Evolutionary conservation across 176 grass and related monocot species (phyloP).

Genomic region (Oryza punctata): DNA sequence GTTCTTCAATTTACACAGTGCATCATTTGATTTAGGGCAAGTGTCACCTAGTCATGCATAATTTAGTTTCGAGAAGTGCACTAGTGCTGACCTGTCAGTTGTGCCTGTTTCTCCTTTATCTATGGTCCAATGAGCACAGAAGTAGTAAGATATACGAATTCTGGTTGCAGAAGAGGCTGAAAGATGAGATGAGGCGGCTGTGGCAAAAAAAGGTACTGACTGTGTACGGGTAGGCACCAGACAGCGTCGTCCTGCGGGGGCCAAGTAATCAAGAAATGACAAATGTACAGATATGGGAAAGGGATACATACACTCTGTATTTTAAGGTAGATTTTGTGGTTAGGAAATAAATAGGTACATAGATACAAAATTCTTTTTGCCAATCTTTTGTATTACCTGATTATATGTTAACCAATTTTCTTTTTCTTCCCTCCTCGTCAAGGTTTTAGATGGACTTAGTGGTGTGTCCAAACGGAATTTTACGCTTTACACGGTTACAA

Average conservation of each 20-base stretch:
- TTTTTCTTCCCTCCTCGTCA: constrained; percentile 6
- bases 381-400: constrained; percentile 48
- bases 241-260: constrained; percentile 25
- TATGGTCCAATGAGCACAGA: constrained; percentile 24
- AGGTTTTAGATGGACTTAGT: constrained; percentile 41
- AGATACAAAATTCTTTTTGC: constrained; percentile 53
- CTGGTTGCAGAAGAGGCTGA: constrained; percentile 26
- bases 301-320: constrained; percentile 56
- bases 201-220: constrained; percentile 41
- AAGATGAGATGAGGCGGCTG: constrained; percentile 26
- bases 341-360: constrained; percentile 84
- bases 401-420: constrained; percentile 42
- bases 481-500: constrained; percentile 27
- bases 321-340: constrained; percentile 48
- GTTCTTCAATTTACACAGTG: neutral
- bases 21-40: neutral
- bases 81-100: constrained; percentile 10
- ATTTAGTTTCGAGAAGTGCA: neutral
- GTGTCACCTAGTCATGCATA: neutral
- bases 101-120: constrained; percentile 14
- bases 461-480: constrained; percentile 23
- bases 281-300: constrained; percentile 78
- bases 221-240: constrained; percentile 46
- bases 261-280: constrained; percentile 58
- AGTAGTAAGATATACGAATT: constrained; percentile 29